These are phyloP conservation scores for Monosporozyma yasuniensis DNA, from an alignment of 805 yeast genomes.

Conservation along the genomic window DNA sequence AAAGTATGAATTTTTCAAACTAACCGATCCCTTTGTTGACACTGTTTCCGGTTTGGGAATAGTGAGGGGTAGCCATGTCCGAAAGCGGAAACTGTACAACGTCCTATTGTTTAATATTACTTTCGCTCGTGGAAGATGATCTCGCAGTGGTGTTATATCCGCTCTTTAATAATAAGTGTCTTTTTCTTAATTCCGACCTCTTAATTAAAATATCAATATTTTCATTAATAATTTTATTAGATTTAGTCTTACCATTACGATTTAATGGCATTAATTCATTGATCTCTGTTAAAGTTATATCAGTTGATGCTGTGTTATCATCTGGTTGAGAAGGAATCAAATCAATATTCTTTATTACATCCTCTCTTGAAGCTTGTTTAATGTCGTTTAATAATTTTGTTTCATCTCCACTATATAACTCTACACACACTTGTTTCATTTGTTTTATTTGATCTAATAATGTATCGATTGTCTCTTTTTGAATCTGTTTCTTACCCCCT, in stretches of 20 bases:
- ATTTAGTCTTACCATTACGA: neutral
- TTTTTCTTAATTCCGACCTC: neutral
- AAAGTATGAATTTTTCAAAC: too few species aligned
- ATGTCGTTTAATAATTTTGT: neutral
- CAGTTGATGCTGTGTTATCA: too few species aligned
- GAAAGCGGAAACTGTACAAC: neutral
- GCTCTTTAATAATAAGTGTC: neutral
- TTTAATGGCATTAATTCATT: constrained; percentile 1
- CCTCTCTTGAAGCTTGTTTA: neutral
- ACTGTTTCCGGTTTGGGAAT: neutral
- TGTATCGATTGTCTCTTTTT: neutral
- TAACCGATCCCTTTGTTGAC: neutral
- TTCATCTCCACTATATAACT: neutral
- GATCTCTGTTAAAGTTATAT: constrained; percentile 6
- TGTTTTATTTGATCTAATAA: neutral
- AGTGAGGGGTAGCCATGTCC: neutral
- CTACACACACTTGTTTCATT: neutral
- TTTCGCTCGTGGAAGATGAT: too few species aligned
- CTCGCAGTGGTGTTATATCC: too few species aligned
- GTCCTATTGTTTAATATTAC: too few species aligned
- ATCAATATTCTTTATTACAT: too few species aligned
- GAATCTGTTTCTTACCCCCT: too few species aligned
- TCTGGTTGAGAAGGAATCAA: too few species aligned
- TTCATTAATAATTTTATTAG: neutral
- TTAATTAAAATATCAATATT: constrained; percentile 3